Conservation (phyloP, 345 rosid genomes). For the Eucalyptus albens region DNA sequence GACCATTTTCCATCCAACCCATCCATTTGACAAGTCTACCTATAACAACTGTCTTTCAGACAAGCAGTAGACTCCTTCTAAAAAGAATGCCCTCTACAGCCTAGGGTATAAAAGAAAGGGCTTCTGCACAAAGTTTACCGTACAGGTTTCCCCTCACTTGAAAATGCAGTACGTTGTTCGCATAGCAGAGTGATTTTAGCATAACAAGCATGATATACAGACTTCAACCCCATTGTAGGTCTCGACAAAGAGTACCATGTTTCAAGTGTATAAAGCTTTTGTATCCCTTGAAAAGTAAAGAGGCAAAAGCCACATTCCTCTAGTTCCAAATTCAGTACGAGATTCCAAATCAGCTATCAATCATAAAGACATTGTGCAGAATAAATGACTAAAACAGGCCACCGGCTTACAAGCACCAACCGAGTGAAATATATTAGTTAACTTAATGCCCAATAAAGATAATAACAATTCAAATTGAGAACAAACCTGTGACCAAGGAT, state of each 20-base stretch:
- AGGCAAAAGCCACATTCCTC: neutral
- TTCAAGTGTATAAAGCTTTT: neutral
- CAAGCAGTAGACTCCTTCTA: neutral
- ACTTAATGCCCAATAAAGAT: neutral
- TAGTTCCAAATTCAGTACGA: neutral
- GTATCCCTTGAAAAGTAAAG: neutral
- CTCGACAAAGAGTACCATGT: neutral
- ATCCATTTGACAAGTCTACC: neutral
- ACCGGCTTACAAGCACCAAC: neutral
- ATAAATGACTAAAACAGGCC: neutral
- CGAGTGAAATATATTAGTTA: neutral
- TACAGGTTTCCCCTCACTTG: neutral
- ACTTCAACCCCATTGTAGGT: neutral
- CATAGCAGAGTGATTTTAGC: neutral
- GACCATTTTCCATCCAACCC: neutral
- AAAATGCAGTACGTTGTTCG: neutral
- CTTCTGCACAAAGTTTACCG: neutral
- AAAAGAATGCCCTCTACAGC: neutral
- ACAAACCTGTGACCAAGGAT: slow-evolving; percentile 96
- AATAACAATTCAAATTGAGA: neutral
- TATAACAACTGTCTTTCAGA: neutral
- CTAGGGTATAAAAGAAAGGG: neutral
- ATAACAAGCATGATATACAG: neutral
- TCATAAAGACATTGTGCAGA: neutral
- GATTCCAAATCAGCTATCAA: neutral